phyloP scores from a whole-genome alignment of 2,329 filamentous ascomycete genomes.

The Cytospora schulzeri region DNA sequence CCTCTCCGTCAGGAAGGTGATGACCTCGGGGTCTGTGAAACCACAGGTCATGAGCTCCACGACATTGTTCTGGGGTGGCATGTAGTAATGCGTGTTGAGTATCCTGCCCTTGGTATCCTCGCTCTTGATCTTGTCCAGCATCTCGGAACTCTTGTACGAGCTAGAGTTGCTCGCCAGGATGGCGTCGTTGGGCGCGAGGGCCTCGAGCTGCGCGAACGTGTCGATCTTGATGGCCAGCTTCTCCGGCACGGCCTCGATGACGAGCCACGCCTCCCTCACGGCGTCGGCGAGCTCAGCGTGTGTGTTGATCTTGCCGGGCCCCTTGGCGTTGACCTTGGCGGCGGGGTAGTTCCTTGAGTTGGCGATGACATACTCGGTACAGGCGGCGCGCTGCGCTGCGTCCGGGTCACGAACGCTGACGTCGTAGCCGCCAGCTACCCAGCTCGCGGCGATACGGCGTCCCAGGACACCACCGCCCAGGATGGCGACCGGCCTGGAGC shows the following conservation, averaged over 20 bases:
- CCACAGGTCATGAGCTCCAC: conserved; percentile 42
- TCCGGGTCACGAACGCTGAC: conserved; percentile 47
- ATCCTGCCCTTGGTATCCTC: conserved; percentile 39
- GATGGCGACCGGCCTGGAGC: conserved; percentile 39
- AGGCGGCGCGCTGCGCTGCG: conserved; percentile 39
- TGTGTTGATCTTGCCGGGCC: conserved; percentile 35
- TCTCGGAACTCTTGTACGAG: conserved; percentile 52
- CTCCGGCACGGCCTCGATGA: conserved; percentile 58
- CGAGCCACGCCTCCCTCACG: conserved; percentile 51
- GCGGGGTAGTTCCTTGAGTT: conserved; percentile 38
- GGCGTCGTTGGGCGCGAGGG: conserved; percentile 44
- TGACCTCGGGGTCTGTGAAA: conserved; percentile 33
- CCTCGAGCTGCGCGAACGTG: conserved; percentile 51
- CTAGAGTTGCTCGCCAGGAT: conserved; percentile 55
- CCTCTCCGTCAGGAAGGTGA: conserved; percentile 35
- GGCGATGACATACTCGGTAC: conserved; percentile 42
- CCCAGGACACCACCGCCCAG: conserved; percentile 48
- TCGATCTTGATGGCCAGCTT: conserved; percentile 50
- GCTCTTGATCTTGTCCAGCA: conserved; percentile 45
- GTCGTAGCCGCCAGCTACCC: conserved; percentile 45
- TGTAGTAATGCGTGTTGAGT: conserved; percentile 40
- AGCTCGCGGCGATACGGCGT: conserved; percentile 43
- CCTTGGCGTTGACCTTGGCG: conserved; percentile 21
- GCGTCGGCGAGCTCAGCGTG: conserved; percentile 43
- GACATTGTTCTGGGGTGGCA: conserved; percentile 37